Conservation (phyloP, 2,329 filamentous ascomycete genomes). For the Cladosporium sp. region DNA sequence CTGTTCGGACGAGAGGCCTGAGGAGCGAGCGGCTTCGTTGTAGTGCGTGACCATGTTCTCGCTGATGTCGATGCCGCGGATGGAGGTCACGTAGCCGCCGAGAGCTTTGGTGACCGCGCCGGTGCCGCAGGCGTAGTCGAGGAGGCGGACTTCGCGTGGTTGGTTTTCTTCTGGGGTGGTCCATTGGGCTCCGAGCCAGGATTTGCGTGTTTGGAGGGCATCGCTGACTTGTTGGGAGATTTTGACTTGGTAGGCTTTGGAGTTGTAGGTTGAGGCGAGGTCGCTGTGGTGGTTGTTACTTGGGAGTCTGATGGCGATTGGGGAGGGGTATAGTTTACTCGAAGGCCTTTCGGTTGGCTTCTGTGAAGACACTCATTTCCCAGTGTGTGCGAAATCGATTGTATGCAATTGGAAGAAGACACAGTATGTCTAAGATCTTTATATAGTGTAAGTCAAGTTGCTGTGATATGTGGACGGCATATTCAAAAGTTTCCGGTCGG, state of each 20-base stretch:
- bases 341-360: slow-evolving; percentile 39
- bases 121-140: slow-evolving; percentile 41
- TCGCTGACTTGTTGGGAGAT: slow-evolving; percentile 35
- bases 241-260: slow-evolving; percentile 37
- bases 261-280: slow-evolving; percentile 36
- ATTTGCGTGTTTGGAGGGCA: slow-evolving; percentile 31
- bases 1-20: slow-evolving; percentile 27
- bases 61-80: slow-evolving; percentile 38
- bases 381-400: not conserved
- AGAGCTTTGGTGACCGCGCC: slow-evolving; percentile 38
- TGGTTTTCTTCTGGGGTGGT: slow-evolving; percentile 15
- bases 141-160: slow-evolving; percentile 29
- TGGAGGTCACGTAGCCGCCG: slow-evolving; percentile 34
- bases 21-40: slow-evolving; percentile 32
- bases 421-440: not conserved
- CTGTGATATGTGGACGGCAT: not conserved
- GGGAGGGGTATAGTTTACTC: slow-evolving; percentile 28
- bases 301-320: not conserved
- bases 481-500: not conserved
- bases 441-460: not conserved
- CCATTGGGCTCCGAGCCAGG: slow-evolving; percentile 37
- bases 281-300: slow-evolving; percentile 28
- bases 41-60: slow-evolving; percentile 37
- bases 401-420: not conserved
- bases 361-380: slow-evolving; percentile 38